Base-by-base conservation (phyloP, 768 basidiomycete species). In the Russula abietina region DNA sequence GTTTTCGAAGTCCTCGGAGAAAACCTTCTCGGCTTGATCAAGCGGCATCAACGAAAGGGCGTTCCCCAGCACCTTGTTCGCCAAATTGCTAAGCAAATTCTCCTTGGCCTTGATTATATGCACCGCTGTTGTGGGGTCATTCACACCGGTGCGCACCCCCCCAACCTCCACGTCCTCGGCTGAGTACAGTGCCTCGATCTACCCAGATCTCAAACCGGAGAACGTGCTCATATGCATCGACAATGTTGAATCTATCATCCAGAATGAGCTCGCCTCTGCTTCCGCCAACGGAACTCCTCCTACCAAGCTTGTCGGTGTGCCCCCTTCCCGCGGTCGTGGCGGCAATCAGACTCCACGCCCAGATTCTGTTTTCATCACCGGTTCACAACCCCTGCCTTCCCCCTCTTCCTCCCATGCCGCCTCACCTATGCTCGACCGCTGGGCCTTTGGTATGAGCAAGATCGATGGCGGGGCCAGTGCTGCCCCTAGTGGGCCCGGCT, bases 1-100 rank as follows among this genome's bases (percentile, higher is more conserved):
- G 94, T 97, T 16, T 98, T 98, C 71, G 97, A 99, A 74, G 97
- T 98, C 28, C 83, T 99, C 10, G 97, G 96, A 64, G 96, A 99
- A 76, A 98, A 96, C 73, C 79, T 99, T 2, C 83, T 98, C 2
- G 94, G 89, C 5, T 83, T 99, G 69, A 97, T 98, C 82, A 98
- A 97, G 76, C 85, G 96, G 12, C 93, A 98, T 77, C 95, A 98
- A 79, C 94, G 93, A 77, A 94, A 96, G 70, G 96, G 96, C 67
- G 95, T 98, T 1, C 95, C 96, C 16, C 91, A 93, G 80, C 86
- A 80, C 55, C 77, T 98, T 67, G 93, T 96, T 67, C 89, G 88
- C 71, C 97, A 98, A 75, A 98, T 98, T 69, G 93, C 94, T 30
- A 98, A 98, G 73, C 97, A 98, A 74, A 86, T 98, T 26, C 79